Percentiles rank a stretch among this genome's conserved stretches.
These are phyloP conservation scores for Ophiorrhiza pumila DNA, from an alignment of 257 asterid genomes.

Conservation along the genomic window DNA sequence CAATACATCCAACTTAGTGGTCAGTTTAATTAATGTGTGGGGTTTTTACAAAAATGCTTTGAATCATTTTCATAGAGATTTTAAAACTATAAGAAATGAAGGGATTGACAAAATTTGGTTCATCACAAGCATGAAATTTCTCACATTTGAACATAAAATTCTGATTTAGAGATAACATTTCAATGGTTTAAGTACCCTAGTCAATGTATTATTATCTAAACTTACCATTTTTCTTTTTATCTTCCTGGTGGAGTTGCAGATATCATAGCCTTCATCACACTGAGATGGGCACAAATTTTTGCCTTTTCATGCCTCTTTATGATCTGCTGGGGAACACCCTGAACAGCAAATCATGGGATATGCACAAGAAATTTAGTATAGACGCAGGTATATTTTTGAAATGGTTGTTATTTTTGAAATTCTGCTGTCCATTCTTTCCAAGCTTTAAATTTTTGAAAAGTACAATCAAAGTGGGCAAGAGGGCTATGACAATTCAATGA, in stretches of 20 bases:
- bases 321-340: conserved; percentile 76
- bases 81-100: neutral
- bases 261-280: conserved; percentile 73
- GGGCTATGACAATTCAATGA: neutral
- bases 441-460: neutral
- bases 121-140: neutral
- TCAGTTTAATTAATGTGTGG: conserved; percentile 1
- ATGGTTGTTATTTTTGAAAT: too few relatives aligned
- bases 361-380: conserved; percentile 46
- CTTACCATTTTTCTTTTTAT: neutral
- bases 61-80: neutral
- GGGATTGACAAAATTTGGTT: neutral
- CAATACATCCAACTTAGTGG: conserved; percentile 6
- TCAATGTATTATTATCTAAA: neutral
- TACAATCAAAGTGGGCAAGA: neutral
- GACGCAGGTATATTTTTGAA: conserved; percentile 59
- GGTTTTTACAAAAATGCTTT: too few relatives aligned
- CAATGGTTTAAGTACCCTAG: neutral
- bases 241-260: conserved; percentile 31
- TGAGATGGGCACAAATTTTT: conserved; percentile 60
- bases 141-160: neutral
- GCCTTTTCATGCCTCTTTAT: conserved; percentile 86
- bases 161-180: conserved; percentile 8
- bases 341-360: conserved; percentile 67
- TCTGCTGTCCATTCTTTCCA: too few relatives aligned